Evolutionary conservation across 2,329 filamentous ascomycete species (phyloP), one percentile per base, ranked within the genome.

Genomic region (Byssothecium circinans): DNA sequence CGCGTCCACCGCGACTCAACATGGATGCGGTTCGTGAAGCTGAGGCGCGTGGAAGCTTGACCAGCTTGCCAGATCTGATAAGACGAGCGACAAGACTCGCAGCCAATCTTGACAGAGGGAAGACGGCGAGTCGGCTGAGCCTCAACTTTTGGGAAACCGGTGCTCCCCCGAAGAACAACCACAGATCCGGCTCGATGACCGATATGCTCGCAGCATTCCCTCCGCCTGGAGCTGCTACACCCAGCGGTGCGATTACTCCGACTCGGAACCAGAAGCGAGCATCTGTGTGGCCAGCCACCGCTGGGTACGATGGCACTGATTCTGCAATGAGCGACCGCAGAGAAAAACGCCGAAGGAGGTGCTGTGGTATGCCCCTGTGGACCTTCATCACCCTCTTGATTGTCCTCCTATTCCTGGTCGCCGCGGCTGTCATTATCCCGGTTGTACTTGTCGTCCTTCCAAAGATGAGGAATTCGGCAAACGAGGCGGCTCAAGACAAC

Each of bases 11-110:
- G 3, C 83, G 82, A 29, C 75, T 96, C 3, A 85, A 96, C 64
- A 86, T 96, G 19, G 86, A 91, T 63, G 88, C 88, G 3, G 88
- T 95, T 3, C 82, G 84, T 55, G 84, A 87, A 42, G 88, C 89
- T 14, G 90, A 96, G 69, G 83, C 87, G 1, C 83, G 94, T 62
- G 91, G 90, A 3, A 96, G 91, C 67, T 78, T 96, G 54, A 97
- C 94, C 1, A 96, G 91, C 71, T 75, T 99, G 49, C 88, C 91
- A 0, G 94, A 97, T 67, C 75, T 99, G 50, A 97, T 99, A 57
- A 81, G 84, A 62, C 83, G 94, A 58, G 94, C 94, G 10, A 97
- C 92, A 0, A 84, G 84, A 56, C 76, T 97, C 30, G 92, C 91
- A 14, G 83, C 89, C 0, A 91, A 95, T 71, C 85, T 99, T 49